Evolutionary conservation across 2,329 filamentous ascomycete species (phyloP).

Genomic region (Neoscytalidium dimidiatum): DNA sequence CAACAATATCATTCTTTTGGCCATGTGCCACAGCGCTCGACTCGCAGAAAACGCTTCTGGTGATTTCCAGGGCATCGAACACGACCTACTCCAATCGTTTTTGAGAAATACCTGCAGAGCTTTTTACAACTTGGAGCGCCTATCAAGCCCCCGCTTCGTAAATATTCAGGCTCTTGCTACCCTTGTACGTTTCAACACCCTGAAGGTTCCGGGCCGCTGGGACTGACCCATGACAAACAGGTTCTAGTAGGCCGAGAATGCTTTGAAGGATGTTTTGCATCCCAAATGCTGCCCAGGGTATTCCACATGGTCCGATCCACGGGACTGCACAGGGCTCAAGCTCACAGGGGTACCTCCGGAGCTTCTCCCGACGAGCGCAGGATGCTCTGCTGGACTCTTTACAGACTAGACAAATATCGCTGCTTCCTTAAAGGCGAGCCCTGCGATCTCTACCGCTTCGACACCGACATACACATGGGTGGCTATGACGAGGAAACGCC

Average conservation of each 20-base stretch:
- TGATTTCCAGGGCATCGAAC: neutral
- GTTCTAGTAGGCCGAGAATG: neutral
- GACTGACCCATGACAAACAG: neutral
- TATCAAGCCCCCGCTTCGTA: neutral
- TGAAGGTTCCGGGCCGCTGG: too few relatives aligned
- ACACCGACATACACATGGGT: neutral
- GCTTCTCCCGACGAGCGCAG: neutral
- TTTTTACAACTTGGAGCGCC: neutral
- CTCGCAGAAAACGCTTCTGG: neutral
- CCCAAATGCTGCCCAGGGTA: neutral
- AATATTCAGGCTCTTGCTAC: neutral
- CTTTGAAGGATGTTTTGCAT: neutral
- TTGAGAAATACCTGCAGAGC: neutral
- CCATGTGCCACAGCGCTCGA: neutral
- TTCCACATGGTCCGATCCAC: neutral
- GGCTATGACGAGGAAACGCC: neutral
- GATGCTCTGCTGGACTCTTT: neutral
- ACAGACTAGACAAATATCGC: neutral
- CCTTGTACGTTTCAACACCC: neutral
- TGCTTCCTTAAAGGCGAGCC: slow-evolving; percentile 1
- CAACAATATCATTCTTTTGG: neutral
- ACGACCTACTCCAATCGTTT: neutral
- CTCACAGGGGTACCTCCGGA: neutral
- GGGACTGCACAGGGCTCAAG: neutral
- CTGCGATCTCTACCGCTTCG: neutral